Evolutionary conservation across 495 filamentous ascomycete genomes (phyloP).

Genomic region (Penicillium goetzii): DNA sequence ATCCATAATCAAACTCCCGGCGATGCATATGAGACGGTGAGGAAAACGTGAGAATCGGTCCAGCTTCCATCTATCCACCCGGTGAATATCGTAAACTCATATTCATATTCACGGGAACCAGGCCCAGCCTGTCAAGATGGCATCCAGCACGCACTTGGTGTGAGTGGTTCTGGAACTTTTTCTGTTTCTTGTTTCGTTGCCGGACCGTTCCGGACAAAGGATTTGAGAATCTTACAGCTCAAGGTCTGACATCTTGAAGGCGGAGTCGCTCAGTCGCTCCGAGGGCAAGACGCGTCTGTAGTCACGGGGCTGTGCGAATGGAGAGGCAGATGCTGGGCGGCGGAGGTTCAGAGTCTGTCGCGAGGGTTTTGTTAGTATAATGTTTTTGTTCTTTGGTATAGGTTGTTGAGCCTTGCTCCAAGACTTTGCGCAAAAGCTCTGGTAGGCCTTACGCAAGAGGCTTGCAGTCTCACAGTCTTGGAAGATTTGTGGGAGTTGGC

Average conservation of each 20-base stretch:
- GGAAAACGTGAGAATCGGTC: conserved; percentile 12
- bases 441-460: not conserved
- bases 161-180: not conserved
- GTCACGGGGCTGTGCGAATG: conserved; percentile 50
- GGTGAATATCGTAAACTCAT: not conserved
- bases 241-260: conserved; percentile 29
- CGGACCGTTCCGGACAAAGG: conserved; percentile 16
- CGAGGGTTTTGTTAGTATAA: conserved; percentile 16
- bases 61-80: conserved; percentile 13
- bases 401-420: not conserved
- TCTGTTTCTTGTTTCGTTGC: conserved; percentile 6
- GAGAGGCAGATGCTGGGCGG: conserved; percentile 46
- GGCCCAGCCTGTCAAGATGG: conserved; percentile 20
- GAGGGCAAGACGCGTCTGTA: conserved; percentile 48
- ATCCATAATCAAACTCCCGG: conserved; percentile 39
- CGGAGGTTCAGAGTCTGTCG: conserved; percentile 47
- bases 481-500: not conserved
- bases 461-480: not conserved
- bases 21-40: conserved; percentile 40
- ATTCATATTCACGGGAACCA: conserved; percentile 15
- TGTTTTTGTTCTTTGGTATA: not conserved
- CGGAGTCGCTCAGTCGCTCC: conserved; percentile 40
- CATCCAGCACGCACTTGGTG: not conserved
- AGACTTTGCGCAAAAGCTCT: not conserved
- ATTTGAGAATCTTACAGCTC: conserved; percentile 24